phyloP scores from a whole-genome alignment of 2,329 filamentous ascomycete genomes.

The Dactylellina parvicollis region DNA sequence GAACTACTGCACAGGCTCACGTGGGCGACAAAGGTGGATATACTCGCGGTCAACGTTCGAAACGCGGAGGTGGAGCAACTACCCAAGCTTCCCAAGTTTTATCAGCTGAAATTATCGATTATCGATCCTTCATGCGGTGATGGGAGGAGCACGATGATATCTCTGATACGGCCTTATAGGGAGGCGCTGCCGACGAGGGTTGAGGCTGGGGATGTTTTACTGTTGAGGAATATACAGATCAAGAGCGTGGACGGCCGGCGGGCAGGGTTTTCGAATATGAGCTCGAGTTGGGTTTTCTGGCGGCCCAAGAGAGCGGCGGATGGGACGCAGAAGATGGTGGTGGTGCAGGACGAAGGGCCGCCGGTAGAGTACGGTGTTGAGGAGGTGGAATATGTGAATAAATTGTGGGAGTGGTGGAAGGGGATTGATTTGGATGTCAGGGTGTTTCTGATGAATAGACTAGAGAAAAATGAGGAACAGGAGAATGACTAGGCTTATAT shows the following conservation, averaged over 20 bases:
- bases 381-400: constrained; percentile 56
- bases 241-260: constrained; percentile 23
- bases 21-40: constrained; percentile 56
- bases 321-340: constrained; percentile 28
- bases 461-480: background rate
- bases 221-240: constrained; percentile 56
- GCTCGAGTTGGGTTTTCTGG: constrained; percentile 45
- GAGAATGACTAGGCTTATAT: background rate
- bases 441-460: constrained; percentile 37
- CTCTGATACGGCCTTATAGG: constrained; percentile 55
- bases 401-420: constrained; percentile 57
- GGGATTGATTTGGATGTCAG: constrained; percentile 43
- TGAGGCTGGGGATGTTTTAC: constrained; percentile 56
- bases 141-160: constrained; percentile 54
- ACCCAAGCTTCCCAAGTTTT: constrained; percentile 55
- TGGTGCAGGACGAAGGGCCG: constrained; percentile 51
- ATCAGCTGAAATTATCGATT: constrained; percentile 53
- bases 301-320: constrained; percentile 30
- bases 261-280: constrained; percentile 28
- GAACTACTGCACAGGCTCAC: constrained; percentile 34
- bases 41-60: constrained; percentile 56
- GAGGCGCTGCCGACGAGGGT: constrained; percentile 54
- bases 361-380: constrained; percentile 56
- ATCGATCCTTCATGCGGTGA: constrained; percentile 56
- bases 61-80: constrained; percentile 39